Conservation (phyloP, 2,329 filamentous ascomycete species). For the Colletotrichum sp. region DNA sequence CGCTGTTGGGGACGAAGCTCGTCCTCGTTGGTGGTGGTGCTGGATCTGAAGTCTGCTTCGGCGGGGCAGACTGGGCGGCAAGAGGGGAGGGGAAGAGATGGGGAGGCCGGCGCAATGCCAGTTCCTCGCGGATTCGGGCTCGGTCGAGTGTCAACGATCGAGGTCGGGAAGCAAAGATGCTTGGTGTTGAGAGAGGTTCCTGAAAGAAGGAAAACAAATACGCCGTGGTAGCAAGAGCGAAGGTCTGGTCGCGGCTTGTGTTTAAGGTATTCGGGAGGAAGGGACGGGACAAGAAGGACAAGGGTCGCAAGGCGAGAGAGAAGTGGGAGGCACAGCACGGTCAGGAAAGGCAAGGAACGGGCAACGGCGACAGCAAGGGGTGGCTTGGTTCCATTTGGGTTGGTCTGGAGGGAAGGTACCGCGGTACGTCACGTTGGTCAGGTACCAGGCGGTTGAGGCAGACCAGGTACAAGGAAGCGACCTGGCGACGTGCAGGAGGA, state of each 20-base stretch:
- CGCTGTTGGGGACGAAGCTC: neutral
- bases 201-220: neutral
- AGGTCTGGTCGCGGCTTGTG: neutral
- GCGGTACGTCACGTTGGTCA: neutral
- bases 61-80: conserved; percentile 11
- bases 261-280: conserved; percentile 22
- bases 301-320: conserved; percentile 8
- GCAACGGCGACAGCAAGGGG: neutral
- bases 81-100: neutral
- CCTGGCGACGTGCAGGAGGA: neutral
- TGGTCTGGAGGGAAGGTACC: neutral
- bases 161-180: neutral
- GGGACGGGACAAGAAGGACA: conserved; percentile 15
- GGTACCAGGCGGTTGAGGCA: neutral
- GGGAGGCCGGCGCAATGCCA: conserved; percentile 12
- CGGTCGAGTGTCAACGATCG: neutral
- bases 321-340: neutral
- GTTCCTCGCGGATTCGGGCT: neutral
- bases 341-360: conserved; percentile 6
- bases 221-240: neutral
- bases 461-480: neutral
- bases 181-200: neutral
- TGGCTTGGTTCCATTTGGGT: neutral
- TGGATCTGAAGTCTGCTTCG: neutral
- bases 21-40: neutral